phyloP scores from a whole-genome alignment of 176 grass and related monocot genomes.

The Triticum urartu region DNA sequence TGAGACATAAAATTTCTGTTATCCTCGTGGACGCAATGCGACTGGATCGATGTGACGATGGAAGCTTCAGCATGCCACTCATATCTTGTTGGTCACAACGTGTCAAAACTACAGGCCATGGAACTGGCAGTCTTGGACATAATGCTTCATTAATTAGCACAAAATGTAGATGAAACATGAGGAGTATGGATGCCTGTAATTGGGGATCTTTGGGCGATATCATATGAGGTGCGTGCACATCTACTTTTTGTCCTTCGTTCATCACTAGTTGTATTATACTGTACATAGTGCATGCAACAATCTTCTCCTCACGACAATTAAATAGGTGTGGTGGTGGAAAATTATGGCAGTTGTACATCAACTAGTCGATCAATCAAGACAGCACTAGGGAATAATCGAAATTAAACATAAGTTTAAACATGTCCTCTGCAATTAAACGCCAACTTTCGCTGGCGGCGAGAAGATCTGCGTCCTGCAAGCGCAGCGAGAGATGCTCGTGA shows the following conservation, averaged over 20 bases:
- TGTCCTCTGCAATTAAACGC: neutral
- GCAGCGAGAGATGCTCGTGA: neutral
- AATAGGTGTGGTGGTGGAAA: too few relatives aligned
- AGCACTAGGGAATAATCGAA: too few relatives aligned
- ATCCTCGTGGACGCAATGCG: constrained; percentile 1
- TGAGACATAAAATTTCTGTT: neutral
- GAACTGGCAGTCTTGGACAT: neutral
- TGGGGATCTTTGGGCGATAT: too few relatives aligned
- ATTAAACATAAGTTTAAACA: neutral
- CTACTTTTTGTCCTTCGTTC: neutral
- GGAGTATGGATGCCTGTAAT: too few relatives aligned
- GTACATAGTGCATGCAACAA: neutral
- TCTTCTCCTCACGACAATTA: neutral
- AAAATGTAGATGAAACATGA: too few relatives aligned
- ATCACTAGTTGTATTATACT: neutral
- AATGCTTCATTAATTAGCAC: neutral
- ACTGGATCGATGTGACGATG: neutral
- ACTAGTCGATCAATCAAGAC: too few relatives aligned
- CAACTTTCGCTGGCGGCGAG: neutral
- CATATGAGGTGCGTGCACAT: neutral
- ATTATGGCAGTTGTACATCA: too few relatives aligned
- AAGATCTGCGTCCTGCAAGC: neutral
- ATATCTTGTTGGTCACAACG: neutral
- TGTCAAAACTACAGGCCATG: neutral
- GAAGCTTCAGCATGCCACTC: neutral